Conservation (phyloP, 179 eudicot species). For the Beta lomatogona region DNA sequence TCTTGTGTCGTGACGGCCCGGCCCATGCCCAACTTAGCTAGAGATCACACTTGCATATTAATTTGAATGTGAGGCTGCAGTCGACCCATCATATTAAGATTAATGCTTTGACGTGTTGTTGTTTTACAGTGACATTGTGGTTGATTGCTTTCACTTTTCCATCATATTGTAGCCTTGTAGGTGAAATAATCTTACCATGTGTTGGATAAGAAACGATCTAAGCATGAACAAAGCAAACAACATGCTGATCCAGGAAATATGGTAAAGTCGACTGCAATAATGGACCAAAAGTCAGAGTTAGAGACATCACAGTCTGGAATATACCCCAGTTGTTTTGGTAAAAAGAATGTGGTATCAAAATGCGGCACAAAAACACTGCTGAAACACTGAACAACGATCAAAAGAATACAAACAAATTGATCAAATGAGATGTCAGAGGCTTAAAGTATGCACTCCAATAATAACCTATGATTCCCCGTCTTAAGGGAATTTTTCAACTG, state of each 20-base stretch:
- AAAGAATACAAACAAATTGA: constrained; percentile 17
- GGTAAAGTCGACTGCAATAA: constrained; percentile 6
- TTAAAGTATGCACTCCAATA: background rate
- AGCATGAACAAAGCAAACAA: background rate
- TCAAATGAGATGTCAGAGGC: constrained; percentile 14
- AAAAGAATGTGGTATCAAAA: constrained; percentile 3
- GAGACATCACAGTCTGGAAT: background rate
- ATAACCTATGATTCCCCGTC: constrained; percentile 22
- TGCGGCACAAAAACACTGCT: constrained; percentile 19
- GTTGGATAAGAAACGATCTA: too few species aligned
- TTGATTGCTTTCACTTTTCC: too few species aligned
- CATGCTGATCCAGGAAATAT: constrained; percentile 8
- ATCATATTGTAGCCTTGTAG: too few species aligned
- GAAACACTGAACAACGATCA: constrained; percentile 2
- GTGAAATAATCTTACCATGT: too few species aligned
- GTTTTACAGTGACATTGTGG: too few species aligned
- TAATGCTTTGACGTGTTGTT: too few species aligned
- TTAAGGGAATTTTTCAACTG: constrained; percentile 21
- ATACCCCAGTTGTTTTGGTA: background rate
- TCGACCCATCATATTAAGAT: too few species aligned
- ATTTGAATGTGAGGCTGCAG: too few species aligned
- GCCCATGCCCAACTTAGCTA: too few species aligned
- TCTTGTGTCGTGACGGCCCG: too few species aligned
- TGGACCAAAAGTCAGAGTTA: background rate
- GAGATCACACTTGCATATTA: too few species aligned